Base-by-base conservation (phyloP, 306 rosid species). In the Heteromeles arbutifolia region DNA sequence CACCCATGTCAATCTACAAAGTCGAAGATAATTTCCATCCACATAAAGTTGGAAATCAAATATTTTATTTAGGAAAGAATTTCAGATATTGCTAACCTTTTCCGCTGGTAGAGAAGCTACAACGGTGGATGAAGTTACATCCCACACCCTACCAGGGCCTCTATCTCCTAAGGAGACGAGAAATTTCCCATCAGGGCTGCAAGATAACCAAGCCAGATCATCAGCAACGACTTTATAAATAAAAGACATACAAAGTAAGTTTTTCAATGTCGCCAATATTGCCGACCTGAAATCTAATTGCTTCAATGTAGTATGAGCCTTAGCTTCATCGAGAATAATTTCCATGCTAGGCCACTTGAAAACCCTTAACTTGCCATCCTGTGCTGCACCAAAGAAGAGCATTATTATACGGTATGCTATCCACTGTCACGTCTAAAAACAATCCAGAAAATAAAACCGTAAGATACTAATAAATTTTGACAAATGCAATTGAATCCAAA, bases 141-240 rank as follows among this genome's bases (percentile, higher is more conserved):
- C 97, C 99, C 99, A 95, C 69, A 92, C 97, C 78, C 88, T 90
- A 76, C 97, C 85, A 73, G 92, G 96, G 81, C 97, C 97, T 78
- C 86, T 79, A 79, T 85, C 75, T 88, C 93, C 99, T 86, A 95
- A 81, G 73, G 96, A 90, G 77, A 83, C 90, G 37, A 95, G 93
- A 72, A 85, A 85, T 65, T 86, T 95, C 59, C 96, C 93, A 79
- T 95, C 96, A 71, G 86, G 85, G 81, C 99, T 95, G 88, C 89
- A 83, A 75, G 74, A 81, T 73, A 79, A 70, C 67, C 78, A 78
- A 68, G 59, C 71, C 76, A 82, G 63, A 50, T 64, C n/a, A 73
- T 82, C 69, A 84, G 78, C 65, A 73, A 74, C 56, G 71, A 64
- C 81, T 77, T 75, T 6, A 52, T 65, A 86, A 74, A 83, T 63